Conservation (phyloP, 176 grass and related monocot species). For the Oryza australiensis region DNA sequence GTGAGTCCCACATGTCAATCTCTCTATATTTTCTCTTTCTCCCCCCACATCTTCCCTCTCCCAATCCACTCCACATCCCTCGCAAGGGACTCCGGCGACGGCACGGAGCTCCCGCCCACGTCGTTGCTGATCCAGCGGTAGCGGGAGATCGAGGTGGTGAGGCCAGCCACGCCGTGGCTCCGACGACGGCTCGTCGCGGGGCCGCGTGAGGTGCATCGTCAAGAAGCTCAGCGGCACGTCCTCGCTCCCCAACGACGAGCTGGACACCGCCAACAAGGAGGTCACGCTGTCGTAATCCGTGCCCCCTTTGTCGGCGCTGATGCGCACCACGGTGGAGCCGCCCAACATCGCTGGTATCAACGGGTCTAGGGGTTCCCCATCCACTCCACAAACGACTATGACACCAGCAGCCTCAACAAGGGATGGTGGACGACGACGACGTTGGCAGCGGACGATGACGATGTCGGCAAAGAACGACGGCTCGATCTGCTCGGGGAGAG, state of each 20-base stretch:
- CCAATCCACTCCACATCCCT: too few species aligned
- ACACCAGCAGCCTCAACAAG: too few species aligned
- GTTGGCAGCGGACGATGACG: too few species aligned
- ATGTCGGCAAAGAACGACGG: too few species aligned
- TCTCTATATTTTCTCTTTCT: too few species aligned
- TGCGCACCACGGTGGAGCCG: background rate
- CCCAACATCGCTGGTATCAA: slow-evolving; percentile 10
- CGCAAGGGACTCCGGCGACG: too few species aligned
- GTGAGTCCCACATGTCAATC: too few species aligned
- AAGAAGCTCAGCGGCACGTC: slow-evolving; percentile 54
- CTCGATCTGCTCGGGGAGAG: too few species aligned
- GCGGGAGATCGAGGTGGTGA: slow-evolving; percentile 81
- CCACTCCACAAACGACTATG: too few species aligned
- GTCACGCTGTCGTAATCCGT: slow-evolving; percentile 33
- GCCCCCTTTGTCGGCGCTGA: slow-evolving; percentile 24
- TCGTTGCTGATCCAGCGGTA: slow-evolving; percentile 93
- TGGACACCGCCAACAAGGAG: slow-evolving; percentile 7
- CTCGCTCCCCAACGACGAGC: slow-evolving; percentile 56
- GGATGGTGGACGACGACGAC: too few species aligned
- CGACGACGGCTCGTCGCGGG: slow-evolving; percentile 51
- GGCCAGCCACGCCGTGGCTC: slow-evolving; percentile 34
- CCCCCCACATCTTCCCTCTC: too few species aligned
- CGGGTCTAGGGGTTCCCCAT: background rate
- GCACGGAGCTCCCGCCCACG: background rate
- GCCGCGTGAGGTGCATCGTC: slow-evolving; percentile 41